Base-by-base conservation (phyloP, 495 filamentous ascomycete species). In the Acidiella bohemica region DNA sequence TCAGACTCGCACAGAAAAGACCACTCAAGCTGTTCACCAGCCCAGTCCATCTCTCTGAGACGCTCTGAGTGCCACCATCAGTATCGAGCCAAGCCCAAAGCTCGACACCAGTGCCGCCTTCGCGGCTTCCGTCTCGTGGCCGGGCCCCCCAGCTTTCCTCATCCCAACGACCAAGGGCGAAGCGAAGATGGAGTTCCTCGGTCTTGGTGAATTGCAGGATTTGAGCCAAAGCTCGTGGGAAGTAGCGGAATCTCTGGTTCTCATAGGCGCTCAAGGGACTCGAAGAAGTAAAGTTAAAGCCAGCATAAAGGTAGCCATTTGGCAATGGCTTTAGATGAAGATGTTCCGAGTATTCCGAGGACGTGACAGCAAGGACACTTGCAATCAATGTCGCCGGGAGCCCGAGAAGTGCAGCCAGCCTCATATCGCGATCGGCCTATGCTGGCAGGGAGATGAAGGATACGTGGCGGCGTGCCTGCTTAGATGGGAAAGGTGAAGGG, bases 11-110 rank as follows among this genome's bases (percentile, higher is more conserved):
- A 63, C 90, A 99, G 56, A 99, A 99, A 14, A 99, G 71, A 13
- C 90, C 90, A 18, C 85, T 93, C 2, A 99, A 68, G 21, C 87
- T 84, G 57, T 99, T 93, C 9, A 87, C 94, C 45, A 99, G 66
- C 5, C 78, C 86, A 32, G 81, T 67, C 90, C 90, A 99, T 22
- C 36, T 12, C 27, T 29, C 29, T 32, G 39, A 39, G 2, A 43
- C 17, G 39, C 52, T 73, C 36, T 63, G 86, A 80, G 80, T 77
- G 50, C 84, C 68, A 44, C 88, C 82, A 22, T 70, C 75, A 4
- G 84, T 85, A 53, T 95, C 84, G 39, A 99, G 70, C 90, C 92
- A 96, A 10, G 90, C 90, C 90, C 90, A 99, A 18, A 99, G 64
- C 63, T 99, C 90, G n/a, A 96, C 92, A 2, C 90, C 90, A 0